These are phyloP conservation scores for Suillus bovinus DNA, from an alignment of 768 basidiomycete genomes.

Conservation along the genomic window DNA sequence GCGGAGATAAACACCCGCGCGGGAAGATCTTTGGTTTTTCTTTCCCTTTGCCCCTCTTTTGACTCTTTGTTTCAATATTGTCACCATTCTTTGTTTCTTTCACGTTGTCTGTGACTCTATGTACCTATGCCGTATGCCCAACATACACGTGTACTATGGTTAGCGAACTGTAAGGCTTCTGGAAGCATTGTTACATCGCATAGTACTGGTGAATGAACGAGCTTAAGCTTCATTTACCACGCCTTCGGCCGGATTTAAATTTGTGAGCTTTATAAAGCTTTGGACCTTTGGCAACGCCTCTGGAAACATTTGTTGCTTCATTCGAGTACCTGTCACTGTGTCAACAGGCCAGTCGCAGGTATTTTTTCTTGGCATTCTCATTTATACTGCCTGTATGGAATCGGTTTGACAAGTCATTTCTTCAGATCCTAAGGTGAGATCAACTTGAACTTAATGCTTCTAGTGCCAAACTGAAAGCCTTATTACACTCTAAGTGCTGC, in stretches of 20 bases:
- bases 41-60: constrained; percentile 24
- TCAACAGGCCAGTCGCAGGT: constrained; percentile 7
- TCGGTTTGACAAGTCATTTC: constrained; percentile 17
- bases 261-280: constrained; percentile 16
- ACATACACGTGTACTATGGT: background rate
- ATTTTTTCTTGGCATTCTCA: constrained; percentile 5
- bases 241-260: constrained; percentile 21
- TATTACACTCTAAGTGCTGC: constrained; percentile 17
- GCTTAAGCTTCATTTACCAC: constrained; percentile 14
- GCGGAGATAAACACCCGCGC: constrained; percentile 4
- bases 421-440: constrained; percentile 25
- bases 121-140: constrained; percentile 10
- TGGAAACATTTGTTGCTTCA: constrained; percentile 20
- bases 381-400: constrained; percentile 29
- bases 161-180: background rate
- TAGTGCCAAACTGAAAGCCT: background rate
- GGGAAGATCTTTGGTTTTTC: constrained; percentile 16
- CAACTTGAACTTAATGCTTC: constrained; percentile 11
- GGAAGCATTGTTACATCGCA: background rate
- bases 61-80: constrained; percentile 8
- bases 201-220: constrained; percentile 2
- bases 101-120: constrained; percentile 8
- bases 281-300: constrained; percentile 17
- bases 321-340: constrained; percentile 13
- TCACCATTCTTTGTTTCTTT: background rate